Percentiles rank a stretch among this genome's conserved stretches.
phyloP scores from a whole-genome alignment of 345 rosid genomes.

The Raphanus raphanistrum region DNA sequence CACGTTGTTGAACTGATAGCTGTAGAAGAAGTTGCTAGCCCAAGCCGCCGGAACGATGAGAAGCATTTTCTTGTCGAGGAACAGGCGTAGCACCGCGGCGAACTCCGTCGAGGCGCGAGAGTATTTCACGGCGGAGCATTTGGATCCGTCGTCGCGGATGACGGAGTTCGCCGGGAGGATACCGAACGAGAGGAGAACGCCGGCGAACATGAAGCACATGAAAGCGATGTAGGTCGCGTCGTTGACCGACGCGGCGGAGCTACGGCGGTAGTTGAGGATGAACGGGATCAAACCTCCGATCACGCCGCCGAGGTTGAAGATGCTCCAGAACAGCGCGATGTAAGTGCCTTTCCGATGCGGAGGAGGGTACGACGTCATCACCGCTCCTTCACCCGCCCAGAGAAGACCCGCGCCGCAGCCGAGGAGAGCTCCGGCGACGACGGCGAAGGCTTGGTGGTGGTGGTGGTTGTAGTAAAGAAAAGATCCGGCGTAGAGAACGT shows the following conservation, averaged over 20 bases:
- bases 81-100: constrained; percentile 46
- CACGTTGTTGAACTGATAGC: constrained; percentile 80
- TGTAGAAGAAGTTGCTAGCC: constrained; percentile 90
- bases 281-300: constrained; percentile 72
- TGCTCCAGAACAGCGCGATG: constrained; percentile 74
- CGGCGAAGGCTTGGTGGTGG: constrained; percentile 52
- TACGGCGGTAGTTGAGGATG: constrained; percentile 59
- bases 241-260: constrained; percentile 57
- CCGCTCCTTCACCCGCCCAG: constrained; percentile 94
- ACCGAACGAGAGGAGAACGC: constrained; percentile 53
- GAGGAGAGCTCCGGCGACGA: constrained; percentile 68
- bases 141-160: constrained; percentile 59
- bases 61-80: constrained; percentile 68
- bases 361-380: constrained; percentile 94
- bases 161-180: constrained; percentile 57
- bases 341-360: constrained; percentile 74
- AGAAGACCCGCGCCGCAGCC: constrained; percentile 90
- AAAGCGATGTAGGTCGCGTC: constrained; percentile 70
- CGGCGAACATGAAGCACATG: constrained; percentile 79
- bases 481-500: constrained; percentile 67
- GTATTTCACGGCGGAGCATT: constrained; percentile 55
- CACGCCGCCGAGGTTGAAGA: constrained; percentile 78
- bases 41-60: constrained; percentile 79
- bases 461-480: constrained; percentile 69
- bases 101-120: constrained; percentile 47